These are phyloP conservation scores for Phylloporus scabripes DNA, from an alignment of 768 basidiomycete species.

Conservation along the genomic window DNA sequence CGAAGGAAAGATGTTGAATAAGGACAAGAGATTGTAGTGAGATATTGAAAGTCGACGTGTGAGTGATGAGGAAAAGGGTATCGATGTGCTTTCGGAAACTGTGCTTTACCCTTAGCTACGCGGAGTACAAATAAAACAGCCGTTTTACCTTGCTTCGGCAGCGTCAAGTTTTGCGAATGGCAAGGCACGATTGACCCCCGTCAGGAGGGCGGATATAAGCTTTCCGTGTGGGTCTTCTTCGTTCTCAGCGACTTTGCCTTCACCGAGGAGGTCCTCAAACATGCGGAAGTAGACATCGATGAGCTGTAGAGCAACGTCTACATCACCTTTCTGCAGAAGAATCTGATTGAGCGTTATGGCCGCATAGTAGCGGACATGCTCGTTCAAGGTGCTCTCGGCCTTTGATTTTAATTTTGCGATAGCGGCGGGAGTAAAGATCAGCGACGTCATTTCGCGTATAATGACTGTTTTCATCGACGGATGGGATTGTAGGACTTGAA, in stretches of 20 bases:
- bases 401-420: constrained; percentile 7
- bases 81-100: constrained; percentile 86
- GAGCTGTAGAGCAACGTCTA: constrained; percentile 68
- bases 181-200: constrained; percentile 91
- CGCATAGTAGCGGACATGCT: constrained; percentile 87
- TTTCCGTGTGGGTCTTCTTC: constrained; percentile 71
- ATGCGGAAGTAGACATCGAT: constrained; percentile 93
- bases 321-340: constrained; percentile 61
- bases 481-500: constrained; percentile 85
- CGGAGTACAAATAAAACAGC: background rate
- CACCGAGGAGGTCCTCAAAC: constrained; percentile 82
- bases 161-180: constrained; percentile 85
- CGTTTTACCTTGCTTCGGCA: constrained; percentile 54
- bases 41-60: constrained; percentile 95
- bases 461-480: constrained; percentile 90
- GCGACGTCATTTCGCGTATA: constrained; percentile 76
- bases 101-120: constrained; percentile 2
- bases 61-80: constrained; percentile 91
- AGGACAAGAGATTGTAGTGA: constrained; percentile 88
- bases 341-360: constrained; percentile 94
- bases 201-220: constrained; percentile 83
- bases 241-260: constrained; percentile 33
- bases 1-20: constrained; percentile 74
- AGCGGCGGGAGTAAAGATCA: constrained; percentile 45
- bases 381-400: constrained; percentile 40